Conservation (phyloP, 106 monocot genomes). For the Dendrobium catenatum region DNA sequence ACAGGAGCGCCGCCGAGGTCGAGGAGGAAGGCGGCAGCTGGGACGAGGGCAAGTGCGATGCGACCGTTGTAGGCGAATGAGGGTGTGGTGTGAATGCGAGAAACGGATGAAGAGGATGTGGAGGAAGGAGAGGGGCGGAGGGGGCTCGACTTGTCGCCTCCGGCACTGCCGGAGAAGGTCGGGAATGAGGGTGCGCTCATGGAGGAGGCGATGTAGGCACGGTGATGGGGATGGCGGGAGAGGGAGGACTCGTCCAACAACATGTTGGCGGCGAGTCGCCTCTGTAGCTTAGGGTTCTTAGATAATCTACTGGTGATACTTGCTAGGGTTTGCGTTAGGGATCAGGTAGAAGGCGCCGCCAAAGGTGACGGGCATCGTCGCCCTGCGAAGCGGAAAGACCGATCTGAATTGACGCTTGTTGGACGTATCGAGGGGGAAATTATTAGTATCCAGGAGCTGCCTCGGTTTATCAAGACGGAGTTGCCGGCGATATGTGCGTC, state of each 20-base stretch:
- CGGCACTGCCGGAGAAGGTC: conserved; percentile 21
- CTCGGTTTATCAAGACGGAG: background rate
- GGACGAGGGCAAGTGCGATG: conserved; percentile 58
- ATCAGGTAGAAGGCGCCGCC: background rate
- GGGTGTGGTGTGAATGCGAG: conserved; percentile 14
- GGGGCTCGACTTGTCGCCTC: conserved; percentile 10
- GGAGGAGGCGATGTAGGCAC: conserved; percentile 67
- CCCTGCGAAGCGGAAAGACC: background rate
- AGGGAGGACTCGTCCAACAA: conserved; percentile 37
- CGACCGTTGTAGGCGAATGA: conserved; percentile 59
- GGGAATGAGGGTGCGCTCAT: conserved; percentile 50
- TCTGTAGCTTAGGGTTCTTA: background rate
- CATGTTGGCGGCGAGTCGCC: conserved; percentile 18
- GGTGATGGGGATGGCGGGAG: conserved; percentile 34
- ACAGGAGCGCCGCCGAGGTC: conserved; percentile 69
- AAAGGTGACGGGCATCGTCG: background rate
- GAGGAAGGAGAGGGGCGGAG: conserved; percentile 17
- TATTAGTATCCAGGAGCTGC: background rate
- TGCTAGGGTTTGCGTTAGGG: background rate
- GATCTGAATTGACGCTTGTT: background rate
- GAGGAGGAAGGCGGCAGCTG: conserved; percentile 76
- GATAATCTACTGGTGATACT: background rate
- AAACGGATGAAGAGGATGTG: conserved; percentile 5
- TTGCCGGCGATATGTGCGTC: background rate
- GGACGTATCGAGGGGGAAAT: background rate